Base-by-base conservation (phyloP, 768 basidiomycete species). In the Calvatia gigantea region DNA sequence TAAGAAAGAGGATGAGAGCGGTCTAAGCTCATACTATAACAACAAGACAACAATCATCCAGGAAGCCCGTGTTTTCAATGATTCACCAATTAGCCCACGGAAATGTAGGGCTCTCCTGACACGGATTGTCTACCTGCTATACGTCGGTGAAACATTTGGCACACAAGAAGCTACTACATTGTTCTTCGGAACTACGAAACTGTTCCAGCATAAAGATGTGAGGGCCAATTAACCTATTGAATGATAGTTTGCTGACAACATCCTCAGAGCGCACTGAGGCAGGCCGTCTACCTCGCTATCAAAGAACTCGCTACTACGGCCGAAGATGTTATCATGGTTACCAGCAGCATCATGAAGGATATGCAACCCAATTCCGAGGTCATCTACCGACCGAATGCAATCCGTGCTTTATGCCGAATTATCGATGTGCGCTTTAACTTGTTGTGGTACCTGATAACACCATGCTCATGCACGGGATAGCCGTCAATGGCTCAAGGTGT, bases 361-460 rank as follows among this genome's bases (percentile, higher is more conserved):
- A 99, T 98, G 94, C 97, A 99, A 66, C 90, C 95, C 52, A 98
- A 97, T 68, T 88, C 94, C 46, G 97, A 99, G 72, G 96, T 98
- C 65, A 94, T 99, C 58, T 99, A 99, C 72, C 82, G 97, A 52
- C 92, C 97, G 29, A 99, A 99, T 70, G 90, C 97, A 14, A 99
- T 98, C 63, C 86, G 97, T 61, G 95, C 96, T 6, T 78, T 99
- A 5, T 94, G 94, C 71, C 82, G 94, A 60, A 95, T 99, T 68
- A 96, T 98, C 64, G 97, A 99, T 70, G 97, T 98, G 71, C 69
- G 94, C 84, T 14, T 33, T 52, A 14, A 51, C 39, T 32, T 33
- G 32, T 49, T 51, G 21, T 52, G 23, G 25, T 49, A 33, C 39
- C 41, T 38, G 4, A n/a, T 37, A 51, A 44, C 44, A n/a, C 32